Evolutionary conservation across 345 rosid genomes (phyloP), one percentile per base, ranked within the genome.

Genomic region (Litchi chinensis): DNA sequence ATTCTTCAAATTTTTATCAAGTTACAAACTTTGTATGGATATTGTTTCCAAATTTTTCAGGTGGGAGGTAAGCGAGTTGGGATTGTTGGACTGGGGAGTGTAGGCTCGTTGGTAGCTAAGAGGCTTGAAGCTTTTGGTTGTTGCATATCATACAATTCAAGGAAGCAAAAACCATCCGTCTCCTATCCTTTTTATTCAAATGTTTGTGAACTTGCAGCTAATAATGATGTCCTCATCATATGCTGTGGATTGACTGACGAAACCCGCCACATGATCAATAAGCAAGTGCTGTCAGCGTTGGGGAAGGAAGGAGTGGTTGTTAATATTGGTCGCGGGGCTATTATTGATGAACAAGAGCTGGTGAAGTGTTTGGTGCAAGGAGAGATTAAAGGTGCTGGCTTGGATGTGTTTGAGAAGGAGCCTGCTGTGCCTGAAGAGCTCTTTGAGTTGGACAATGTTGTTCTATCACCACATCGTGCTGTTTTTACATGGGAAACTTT

Each of bases 351-450:
- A 80, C 77, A 88, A 81, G 88, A 87, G 72, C 46, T 89, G 82
- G 90, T 88, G 65, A 74, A 77, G 73, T 83, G 86, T 59, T 76
- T 90, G 79, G 76, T 83, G 43, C 77, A 79, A 32, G 86, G 88
- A 60, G 83, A 89, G 68, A 86, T 89, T 37, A 80, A 77, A 43
- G 93, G 92, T 2, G 90, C 92, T 48, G 92, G 93, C 2, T 76
- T 90, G 71, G 93, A 90, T 77, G 93, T 90, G 78, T 90, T 88
- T 57, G 89, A 88, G 85, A 64, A 87, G 32, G 93, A 90, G 76
- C 92, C 91, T 22, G 2, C 67, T 62, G 87, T 88, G 67, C 88
- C 90, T 50, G 3, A 77, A 52, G 86, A 86, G 73, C 82, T 88
- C 1, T 79, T 79, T 44, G 75, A 54, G 8, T 60, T 87, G 82